Conservation (phyloP, 2,329 filamentous ascomycete species). For the Ophidiomyces ophidiicola region DNA sequence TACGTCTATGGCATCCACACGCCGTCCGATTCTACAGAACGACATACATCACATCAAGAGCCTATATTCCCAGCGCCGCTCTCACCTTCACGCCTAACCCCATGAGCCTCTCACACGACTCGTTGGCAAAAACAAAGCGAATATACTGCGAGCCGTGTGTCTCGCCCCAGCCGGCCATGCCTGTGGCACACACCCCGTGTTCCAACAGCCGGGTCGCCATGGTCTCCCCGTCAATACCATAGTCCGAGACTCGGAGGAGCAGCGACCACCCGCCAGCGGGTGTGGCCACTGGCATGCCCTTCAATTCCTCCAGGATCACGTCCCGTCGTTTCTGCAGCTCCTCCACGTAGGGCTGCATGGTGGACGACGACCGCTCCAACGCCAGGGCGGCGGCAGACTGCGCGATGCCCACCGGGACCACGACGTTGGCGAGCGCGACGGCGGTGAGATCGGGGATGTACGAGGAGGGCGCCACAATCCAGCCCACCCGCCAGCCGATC, state of each 20-base stretch:
- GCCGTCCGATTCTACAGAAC: no score
- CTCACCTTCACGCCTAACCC: constrained; percentile 6
- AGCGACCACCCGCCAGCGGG: constrained; percentile 12
- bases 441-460: constrained; percentile 7
- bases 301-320: constrained; percentile 4
- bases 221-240: constrained; percentile 6
- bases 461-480: constrained; percentile 4
- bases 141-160: constrained; percentile 3
- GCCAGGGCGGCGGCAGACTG: constrained; percentile 3
- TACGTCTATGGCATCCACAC: no score
- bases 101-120: constrained; percentile 5
- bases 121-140: constrained; percentile 10
- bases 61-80: constrained; percentile 5
- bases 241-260: constrained; percentile 6
- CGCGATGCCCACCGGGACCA: constrained; percentile 7
- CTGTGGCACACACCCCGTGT: constrained; percentile 10
- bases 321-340: constrained; percentile 7
- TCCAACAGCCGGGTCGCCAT: constrained; percentile 6
- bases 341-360: constrained; percentile 4
- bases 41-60: no score
- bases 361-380: constrained; percentile 4
- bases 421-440: constrained; percentile 5
- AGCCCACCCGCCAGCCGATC: constrained; percentile 10
- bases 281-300: constrained; percentile 6
- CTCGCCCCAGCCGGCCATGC: constrained; percentile 3